These are phyloP conservation scores for Geosiphon pyriformis DNA, from an alignment of 192 early-diverging fungal species.

Conservation along the genomic window DNA sequence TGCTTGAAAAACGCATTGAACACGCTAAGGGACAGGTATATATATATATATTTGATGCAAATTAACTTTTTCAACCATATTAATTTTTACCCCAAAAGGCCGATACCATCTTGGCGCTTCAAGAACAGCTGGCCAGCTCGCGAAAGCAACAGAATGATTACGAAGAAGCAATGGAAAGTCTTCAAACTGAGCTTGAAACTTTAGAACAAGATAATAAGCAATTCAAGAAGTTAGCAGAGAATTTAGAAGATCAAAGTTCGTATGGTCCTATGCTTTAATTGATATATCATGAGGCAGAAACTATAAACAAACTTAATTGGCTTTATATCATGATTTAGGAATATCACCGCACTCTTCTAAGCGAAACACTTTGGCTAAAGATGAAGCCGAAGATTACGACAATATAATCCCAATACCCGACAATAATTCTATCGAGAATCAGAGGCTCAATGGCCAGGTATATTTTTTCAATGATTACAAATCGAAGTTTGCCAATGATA, in stretches of 20 bases:
- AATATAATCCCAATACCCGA: background rate
- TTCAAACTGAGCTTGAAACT: slow-evolving; percentile 64
- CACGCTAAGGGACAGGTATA: slow-evolving; percentile 54
- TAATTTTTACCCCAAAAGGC: slow-evolving; percentile 25
- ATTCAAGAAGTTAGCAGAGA: slow-evolving; percentile 37
- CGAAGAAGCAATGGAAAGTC: slow-evolving; percentile 62
- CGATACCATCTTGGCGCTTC: slow-evolving; percentile 55
- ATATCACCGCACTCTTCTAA: background rate
- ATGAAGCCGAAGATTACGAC: background rate
- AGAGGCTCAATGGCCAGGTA: slow-evolving; percentile 17
- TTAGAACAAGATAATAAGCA: slow-evolving; percentile 63
- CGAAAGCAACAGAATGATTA: slow-evolving; percentile 61
- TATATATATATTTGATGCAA: slow-evolving; percentile 17
- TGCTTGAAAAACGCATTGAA: slow-evolving; percentile 78
- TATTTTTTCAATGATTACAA: background rate
- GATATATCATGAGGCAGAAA: too few relatives aligned
- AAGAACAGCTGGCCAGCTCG: slow-evolving; percentile 51
- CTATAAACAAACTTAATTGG: too few relatives aligned
- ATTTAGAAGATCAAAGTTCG: slow-evolving; percentile 30
- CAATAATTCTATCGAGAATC: background rate
- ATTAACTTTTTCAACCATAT: background rate
- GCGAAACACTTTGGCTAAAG: background rate
- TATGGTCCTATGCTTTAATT: background rate
- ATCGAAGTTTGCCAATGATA: background rate
- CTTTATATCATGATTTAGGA: too few relatives aligned